These are phyloP conservation scores for Sporisorium exsertum DNA, from an alignment of 1,284 basidiomycete genomes.

Conservation along the genomic window DNA sequence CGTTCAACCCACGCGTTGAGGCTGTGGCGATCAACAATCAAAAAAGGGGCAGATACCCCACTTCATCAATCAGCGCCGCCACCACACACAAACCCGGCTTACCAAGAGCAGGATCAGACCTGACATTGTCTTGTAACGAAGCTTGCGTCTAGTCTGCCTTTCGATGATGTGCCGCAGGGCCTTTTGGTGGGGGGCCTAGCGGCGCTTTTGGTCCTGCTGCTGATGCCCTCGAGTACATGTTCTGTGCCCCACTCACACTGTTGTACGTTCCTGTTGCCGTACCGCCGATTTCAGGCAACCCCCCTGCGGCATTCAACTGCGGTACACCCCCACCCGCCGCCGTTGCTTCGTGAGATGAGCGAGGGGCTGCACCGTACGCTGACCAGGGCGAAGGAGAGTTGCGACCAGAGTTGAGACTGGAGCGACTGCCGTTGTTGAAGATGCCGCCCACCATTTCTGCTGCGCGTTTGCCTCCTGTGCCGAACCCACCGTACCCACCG, in stretches of 20 bases:
- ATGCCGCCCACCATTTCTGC: constrained; percentile 55
- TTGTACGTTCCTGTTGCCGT: constrained; percentile 28
- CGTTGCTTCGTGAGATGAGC: constrained; percentile 20
- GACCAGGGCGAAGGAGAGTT: constrained; percentile 32
- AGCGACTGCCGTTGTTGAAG: constrained; percentile 38
- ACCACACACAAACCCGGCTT: background rate
- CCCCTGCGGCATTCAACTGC: constrained; percentile 12
- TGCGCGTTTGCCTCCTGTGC: constrained; percentile 39
- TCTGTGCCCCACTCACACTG: constrained; percentile 24
- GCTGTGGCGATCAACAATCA: background rate
- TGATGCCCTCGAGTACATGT: constrained; percentile 32
- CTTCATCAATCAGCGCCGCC: background rate
- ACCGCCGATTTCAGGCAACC: constrained; percentile 9
- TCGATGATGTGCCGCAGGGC: constrained; percentile 32
- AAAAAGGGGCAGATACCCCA: background rate
- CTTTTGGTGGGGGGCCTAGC: constrained; percentile 36
- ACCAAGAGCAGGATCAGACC: background rate
- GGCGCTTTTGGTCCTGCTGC: constrained; percentile 12
- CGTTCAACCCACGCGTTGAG: constrained; percentile 1
- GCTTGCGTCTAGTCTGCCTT: constrained; percentile 23
- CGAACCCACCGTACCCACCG: constrained; percentile 42
- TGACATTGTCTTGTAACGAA: background rate
- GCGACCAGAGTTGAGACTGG: constrained; percentile 24
- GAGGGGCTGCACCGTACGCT: constrained; percentile 17
- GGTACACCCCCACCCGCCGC: constrained; percentile 1